Evolutionary conservation across 1,284 basidiomycete species (phyloP).

Genomic region (Malassezia vespertilionis): DNA sequence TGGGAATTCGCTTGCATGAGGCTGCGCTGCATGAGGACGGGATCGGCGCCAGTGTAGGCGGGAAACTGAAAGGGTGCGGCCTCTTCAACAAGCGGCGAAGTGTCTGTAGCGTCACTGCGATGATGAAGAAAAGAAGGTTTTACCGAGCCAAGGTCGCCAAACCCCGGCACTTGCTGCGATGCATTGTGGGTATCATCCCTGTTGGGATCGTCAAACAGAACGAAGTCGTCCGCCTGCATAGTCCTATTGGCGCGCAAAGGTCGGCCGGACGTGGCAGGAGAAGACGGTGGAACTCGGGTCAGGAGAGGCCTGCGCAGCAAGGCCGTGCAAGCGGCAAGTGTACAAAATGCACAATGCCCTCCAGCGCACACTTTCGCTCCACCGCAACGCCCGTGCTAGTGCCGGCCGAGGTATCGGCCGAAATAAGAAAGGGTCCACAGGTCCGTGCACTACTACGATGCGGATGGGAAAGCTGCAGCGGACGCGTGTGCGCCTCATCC

Average conservation of each 20-base stretch:
- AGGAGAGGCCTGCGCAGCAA: neutral
- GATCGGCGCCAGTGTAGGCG: neutral
- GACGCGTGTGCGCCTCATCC: neutral
- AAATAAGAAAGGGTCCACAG: too few relatives aligned
- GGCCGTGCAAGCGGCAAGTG: too few relatives aligned
- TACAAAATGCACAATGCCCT: neutral
- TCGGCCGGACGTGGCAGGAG: neutral
- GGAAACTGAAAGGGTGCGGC: neutral
- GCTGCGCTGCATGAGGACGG: conserved; percentile 1
- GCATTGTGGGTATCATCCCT: neutral
- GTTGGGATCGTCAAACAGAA: conserved; percentile 12
- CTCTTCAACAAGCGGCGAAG: conserved; percentile 12
- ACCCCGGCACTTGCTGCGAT: neutral
- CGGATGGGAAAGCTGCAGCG: too few relatives aligned
- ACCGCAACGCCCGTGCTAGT: too few relatives aligned
- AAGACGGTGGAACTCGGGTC: neutral
- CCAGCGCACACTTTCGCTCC: too few relatives aligned
- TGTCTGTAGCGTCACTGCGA: neutral
- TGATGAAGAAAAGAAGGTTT: conserved; percentile 9
- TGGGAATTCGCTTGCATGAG: neutral
- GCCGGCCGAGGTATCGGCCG: too few relatives aligned
- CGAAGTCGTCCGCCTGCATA: conserved; percentile 16
- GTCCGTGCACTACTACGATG: too few relatives aligned
- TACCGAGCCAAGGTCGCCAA: neutral
- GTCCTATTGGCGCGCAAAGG: neutral